A percentile compares a stretch with the other conserved stretches of the same genome.
These are phyloP conservation scores for Scleromitrula shiraiana DNA, from an alignment of 2,329 filamentous ascomycete species.

Conservation along the genomic window DNA sequence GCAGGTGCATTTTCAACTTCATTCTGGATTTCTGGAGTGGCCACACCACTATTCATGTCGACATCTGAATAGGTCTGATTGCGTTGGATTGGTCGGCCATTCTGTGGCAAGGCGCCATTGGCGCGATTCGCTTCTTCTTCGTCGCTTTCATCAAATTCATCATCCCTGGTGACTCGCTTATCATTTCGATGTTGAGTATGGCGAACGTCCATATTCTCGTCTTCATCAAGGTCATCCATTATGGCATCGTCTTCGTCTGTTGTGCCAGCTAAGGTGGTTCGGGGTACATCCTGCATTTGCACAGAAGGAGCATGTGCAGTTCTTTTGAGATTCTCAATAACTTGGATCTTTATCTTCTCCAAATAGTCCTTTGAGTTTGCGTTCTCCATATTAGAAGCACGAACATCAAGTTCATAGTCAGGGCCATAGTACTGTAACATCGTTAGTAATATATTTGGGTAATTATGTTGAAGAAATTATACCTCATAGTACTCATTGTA, in stretches of 20 bases:
- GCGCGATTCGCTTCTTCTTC: conserved; percentile 72
- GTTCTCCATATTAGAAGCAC: conserved; percentile 83
- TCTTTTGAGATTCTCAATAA: conserved; percentile 81
- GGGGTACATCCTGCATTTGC: conserved; percentile 73
- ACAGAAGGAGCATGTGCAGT: conserved; percentile 83
- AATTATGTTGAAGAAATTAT: conserved; percentile 39
- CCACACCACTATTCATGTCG: conserved; percentile 43
- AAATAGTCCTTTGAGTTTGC: conserved; percentile 78
- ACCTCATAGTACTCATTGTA: conserved; percentile 94
- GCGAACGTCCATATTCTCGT: conserved; percentile 76
- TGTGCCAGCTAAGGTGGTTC: conserved; percentile 52
- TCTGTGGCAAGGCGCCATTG: conserved; percentile 55
- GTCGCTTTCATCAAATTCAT: conserved; percentile 81
- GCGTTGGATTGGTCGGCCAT: conserved; percentile 41
- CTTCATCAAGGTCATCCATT: conserved; percentile 66
- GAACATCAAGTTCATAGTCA: conserved; percentile 84
- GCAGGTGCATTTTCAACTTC: conserved; percentile 23
- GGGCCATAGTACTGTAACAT: conserved; percentile 71
- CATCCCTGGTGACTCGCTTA: conserved; percentile 64
- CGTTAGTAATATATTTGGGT: conserved; percentile 20
- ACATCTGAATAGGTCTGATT: conserved; percentile 49
- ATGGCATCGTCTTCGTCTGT: conserved; percentile 60
- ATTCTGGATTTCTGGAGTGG: conserved; percentile 29
- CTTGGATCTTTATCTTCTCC: conserved; percentile 69
- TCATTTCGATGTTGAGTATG: conserved; percentile 79